Base-by-base conservation (phyloP, 805 yeast genomes). In the Wickerhamiella qilinensis region DNA sequence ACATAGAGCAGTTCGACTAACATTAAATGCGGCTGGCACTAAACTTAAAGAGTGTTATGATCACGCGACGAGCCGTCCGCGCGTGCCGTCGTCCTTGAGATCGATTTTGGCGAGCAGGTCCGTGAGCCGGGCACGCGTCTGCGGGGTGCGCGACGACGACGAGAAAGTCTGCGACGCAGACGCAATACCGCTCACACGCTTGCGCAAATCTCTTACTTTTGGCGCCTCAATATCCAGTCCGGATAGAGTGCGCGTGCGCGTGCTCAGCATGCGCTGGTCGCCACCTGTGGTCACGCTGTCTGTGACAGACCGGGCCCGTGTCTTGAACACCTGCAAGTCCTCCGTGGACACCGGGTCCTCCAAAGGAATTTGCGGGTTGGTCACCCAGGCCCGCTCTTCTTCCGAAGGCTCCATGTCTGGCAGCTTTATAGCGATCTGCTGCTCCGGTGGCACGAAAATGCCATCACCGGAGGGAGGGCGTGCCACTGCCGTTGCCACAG, bases 271-370 rank as follows among this genome's bases (percentile, higher is more conserved):
- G 6, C 37, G 30, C 35, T 35, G 41, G 35, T 38, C 41, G 34
- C 40, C 40, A 9, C 29, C 20, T 14, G 41, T 38, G 30, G 38
- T 34, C 14, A 38, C 38, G 3, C 35, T 30, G 19, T 38, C 41
- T 21, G 41, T 36, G 4, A 38, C 30, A 6, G 35, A 28, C 19
- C 41, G 34, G 12, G 41, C 41, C n/a, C 41, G 37, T 4, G 37
- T 33, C 32, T 34, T 38, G 38, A 34, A 38, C 20, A 19, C 30
- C n/a, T 38, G 34, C 21, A 35, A 29, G 11, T 39, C 44, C 6
- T 41, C 48, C 16, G 35, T 34, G 5, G 39, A 40, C 3, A 33
- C 37, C 4, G 43, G 40, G 18, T 40, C 43, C 17, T 44, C 44
- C 16, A 45, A n/a, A 2, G 43, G 42, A 15, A 39, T 42, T 1